Evolutionary conservation across 1,284 basidiomycete genomes (phyloP).

Genomic region (Tilletia caries): DNA sequence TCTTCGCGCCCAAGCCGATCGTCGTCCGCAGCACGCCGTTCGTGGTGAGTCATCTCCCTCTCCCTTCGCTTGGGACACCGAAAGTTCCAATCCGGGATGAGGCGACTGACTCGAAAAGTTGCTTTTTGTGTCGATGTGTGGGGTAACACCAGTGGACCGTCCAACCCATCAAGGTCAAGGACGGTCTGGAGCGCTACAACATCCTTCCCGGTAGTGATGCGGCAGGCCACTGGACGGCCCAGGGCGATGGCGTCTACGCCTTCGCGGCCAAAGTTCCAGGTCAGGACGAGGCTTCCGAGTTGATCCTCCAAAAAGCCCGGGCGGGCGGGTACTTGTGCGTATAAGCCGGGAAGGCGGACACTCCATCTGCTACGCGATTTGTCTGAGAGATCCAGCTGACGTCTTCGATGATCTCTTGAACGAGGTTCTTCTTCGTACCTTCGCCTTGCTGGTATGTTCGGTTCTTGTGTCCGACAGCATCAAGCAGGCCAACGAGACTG

Average conservation of each 20-base stretch:
- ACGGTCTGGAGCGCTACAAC: neutral
- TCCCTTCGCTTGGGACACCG: too few relatives aligned
- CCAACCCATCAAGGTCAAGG: neutral
- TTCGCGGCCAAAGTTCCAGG: neutral
- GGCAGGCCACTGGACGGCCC: neutral
- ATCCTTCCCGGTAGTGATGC: neutral
- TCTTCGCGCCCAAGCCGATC: constrained; percentile 12
- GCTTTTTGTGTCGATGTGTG: neutral
- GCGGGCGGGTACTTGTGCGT: neutral
- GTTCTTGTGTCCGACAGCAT: neutral
- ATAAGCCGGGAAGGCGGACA: neutral
- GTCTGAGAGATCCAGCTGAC: too few relatives aligned
- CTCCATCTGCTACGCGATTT: too few relatives aligned
- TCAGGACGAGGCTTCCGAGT: too few relatives aligned
- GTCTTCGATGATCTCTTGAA: neutral
- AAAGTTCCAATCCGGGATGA: too few relatives aligned
- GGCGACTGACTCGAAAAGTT: too few relatives aligned
- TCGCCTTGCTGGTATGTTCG: neutral
- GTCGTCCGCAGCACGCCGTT: constrained; percentile 1
- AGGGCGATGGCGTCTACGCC: neutral
- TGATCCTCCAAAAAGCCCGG: neutral
- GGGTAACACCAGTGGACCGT: neutral
- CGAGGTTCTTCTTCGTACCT: neutral
- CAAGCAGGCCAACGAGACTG: constrained; percentile 11
- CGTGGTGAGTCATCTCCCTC: neutral